These are phyloP conservation scores for Fusarium palustre DNA, from an alignment of 2,329 filamentous ascomycete species.

Conservation along the genomic window DNA sequence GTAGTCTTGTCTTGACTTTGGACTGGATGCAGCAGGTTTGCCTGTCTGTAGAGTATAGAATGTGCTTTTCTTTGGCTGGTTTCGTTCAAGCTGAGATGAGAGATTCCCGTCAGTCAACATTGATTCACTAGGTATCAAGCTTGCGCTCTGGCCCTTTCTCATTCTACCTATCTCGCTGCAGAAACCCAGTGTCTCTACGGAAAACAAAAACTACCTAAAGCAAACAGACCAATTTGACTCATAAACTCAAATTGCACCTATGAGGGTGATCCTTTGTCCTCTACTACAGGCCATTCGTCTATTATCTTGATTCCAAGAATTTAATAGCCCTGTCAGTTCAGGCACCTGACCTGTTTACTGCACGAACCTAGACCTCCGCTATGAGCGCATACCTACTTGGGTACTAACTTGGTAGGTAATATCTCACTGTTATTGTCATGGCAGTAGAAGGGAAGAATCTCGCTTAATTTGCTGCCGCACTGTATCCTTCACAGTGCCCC, in stretches of 20 bases:
- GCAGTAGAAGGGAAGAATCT: slow-evolving; percentile 27
- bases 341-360: background rate
- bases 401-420: no score
- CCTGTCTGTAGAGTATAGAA: no score
- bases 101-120: background rate
- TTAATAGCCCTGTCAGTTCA: slow-evolving; percentile 2
- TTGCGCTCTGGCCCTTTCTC: background rate
- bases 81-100: background rate
- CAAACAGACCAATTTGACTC: background rate
- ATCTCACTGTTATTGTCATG: background rate
- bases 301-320: slow-evolving; percentile 15
- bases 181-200: background rate
- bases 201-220: background rate
- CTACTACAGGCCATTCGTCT: background rate
- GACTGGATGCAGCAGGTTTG: background rate
- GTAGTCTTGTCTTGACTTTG: background rate
- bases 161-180: background rate
- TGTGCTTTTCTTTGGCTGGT: no score
- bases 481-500: slow-evolving; percentile 35
- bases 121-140: slow-evolving; percentile 24
- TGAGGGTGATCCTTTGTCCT: background rate
- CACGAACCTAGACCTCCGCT: slow-evolving; percentile 14
- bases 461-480: slow-evolving; percentile 31
- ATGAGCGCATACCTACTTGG: slow-evolving; percentile 21
- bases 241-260: background rate